Conservation (phyloP, 768 basidiomycete genomes). For the Crucibulum laeve region DNA sequence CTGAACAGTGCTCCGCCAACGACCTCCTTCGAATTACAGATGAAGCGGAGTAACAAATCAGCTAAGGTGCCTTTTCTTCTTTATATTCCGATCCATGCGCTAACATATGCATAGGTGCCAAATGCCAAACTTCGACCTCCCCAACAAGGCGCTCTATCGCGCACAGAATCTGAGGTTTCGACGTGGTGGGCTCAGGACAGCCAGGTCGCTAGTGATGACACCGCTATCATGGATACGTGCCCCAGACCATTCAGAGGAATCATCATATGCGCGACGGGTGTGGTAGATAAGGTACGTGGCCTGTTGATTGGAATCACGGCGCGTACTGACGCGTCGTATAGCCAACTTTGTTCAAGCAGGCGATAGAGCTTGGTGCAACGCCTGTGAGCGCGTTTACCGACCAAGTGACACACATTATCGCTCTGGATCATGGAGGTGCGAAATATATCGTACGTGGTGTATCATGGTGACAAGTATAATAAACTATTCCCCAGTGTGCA, state of each 20-base stretch:
- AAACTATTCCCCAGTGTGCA: slow-evolving; percentile 58
- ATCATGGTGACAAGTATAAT: background rate
- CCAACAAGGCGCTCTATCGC: slow-evolving; percentile 27
- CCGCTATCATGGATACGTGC: slow-evolving; percentile 41
- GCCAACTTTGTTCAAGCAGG: slow-evolving; percentile 72
- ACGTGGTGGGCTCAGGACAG: slow-evolving; percentile 43
- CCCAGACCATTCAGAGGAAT: slow-evolving; percentile 67
- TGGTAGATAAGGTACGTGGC: slow-evolving; percentile 66
- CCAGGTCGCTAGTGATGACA: slow-evolving; percentile 42
- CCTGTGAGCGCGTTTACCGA: slow-evolving; percentile 74
- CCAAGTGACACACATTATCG: slow-evolving; percentile 84
- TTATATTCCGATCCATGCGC: background rate
- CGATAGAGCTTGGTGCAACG: slow-evolving; percentile 75
- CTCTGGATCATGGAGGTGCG: slow-evolving; percentile 71
- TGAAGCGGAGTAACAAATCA: background rate
- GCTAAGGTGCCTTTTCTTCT: background rate
- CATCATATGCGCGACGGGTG: slow-evolving; percentile 71
- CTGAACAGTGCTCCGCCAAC: no score
- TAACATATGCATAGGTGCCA: slow-evolving; percentile 51
- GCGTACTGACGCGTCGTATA: slow-evolving; percentile 19
- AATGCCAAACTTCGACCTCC: slow-evolving; percentile 79
- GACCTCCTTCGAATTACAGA: no score
- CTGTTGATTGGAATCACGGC: background rate
- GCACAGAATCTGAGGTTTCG: slow-evolving; percentile 21
- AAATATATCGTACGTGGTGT: slow-evolving; percentile 66